phyloP scores from a whole-genome alignment of 1,139 yeast species.

The Blastobotrys malaysiensis region DNA sequence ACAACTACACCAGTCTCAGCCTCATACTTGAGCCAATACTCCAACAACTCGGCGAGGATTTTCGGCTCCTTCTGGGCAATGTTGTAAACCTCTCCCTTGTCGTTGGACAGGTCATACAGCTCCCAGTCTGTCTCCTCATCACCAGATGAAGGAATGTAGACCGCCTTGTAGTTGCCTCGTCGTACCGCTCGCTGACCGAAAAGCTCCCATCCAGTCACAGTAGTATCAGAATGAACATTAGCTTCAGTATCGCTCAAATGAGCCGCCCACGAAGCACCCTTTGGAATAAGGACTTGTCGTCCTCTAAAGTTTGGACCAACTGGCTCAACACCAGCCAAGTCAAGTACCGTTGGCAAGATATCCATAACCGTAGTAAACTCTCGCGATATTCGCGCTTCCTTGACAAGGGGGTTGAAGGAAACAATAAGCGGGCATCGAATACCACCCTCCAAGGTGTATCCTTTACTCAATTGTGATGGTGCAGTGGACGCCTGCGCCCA shows the following conservation, averaged over 20 bases:
- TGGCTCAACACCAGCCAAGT: slow-evolving; percentile 42
- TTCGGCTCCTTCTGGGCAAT: slow-evolving; percentile 35
- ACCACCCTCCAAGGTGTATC: slow-evolving; percentile 53
- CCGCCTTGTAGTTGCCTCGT: slow-evolving; percentile 46
- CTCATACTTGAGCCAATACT: slow-evolving; percentile 49
- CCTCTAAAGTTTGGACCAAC: slow-evolving; percentile 41
- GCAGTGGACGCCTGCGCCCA: slow-evolving; percentile 67
- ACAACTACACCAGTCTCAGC: slow-evolving; percentile 48
- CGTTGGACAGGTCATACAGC: slow-evolving; percentile 40
- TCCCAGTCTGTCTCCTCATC: slow-evolving; percentile 43
- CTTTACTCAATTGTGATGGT: slow-evolving; percentile 47
- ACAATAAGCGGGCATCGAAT: slow-evolving; percentile 49
- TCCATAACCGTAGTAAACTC: slow-evolving; percentile 56
- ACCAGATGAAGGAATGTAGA: slow-evolving; percentile 48
- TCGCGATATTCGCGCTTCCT: slow-evolving; percentile 11
- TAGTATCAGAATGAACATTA: slow-evolving; percentile 39
- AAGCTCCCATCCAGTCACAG: slow-evolving; percentile 54
- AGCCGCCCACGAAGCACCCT: slow-evolving; percentile 36
- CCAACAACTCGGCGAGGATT: slow-evolving; percentile 38
- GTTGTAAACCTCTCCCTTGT: slow-evolving; percentile 47
- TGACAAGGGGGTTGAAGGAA: not conserved
- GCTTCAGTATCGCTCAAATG: slow-evolving; percentile 1
- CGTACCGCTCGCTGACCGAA: slow-evolving; percentile 53
- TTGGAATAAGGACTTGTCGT: slow-evolving; percentile 38
- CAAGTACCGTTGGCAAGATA: slow-evolving; percentile 48